Percentiles rank a stretch among this genome's conserved stretches.
phyloP scores from a whole-genome alignment of 2,329 filamentous ascomycete species.

The Fusarium veterinarium region DNA sequence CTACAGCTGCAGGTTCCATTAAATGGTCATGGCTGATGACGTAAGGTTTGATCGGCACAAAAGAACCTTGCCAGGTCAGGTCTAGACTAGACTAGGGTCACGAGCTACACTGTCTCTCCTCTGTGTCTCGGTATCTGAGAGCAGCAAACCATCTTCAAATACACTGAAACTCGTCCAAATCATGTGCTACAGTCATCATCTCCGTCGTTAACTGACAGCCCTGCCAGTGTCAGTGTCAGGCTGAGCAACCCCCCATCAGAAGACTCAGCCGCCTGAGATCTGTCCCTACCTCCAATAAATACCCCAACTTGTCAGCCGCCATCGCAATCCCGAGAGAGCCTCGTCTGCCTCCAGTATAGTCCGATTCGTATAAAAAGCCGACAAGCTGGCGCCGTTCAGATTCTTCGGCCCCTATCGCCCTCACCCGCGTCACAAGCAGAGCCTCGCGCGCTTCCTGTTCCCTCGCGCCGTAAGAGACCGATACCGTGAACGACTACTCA shows the following conservation, averaged over 20 bases:
- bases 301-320: constrained; percentile 23
- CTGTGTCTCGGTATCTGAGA: constrained; percentile 24
- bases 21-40: constrained; percentile 35
- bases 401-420: constrained; percentile 52
- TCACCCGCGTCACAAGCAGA: constrained; percentile 57
- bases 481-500: constrained; percentile 73
- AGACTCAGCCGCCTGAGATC: constrained; percentile 47
- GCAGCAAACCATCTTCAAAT: constrained; percentile 10
- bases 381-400: constrained; percentile 59
- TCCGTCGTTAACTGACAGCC: constrained; percentile 26
- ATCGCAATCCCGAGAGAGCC: constrained; percentile 19
- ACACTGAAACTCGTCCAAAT: constrained; percentile 32
- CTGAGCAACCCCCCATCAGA: constrained; percentile 44
- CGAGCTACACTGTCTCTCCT: constrained; percentile 29
- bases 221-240: constrained; percentile 39
- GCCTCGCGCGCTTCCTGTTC: constrained; percentile 74
- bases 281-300: neutral
- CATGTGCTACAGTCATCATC: constrained; percentile 42
- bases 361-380: constrained; percentile 4
- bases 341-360: constrained; percentile 24
- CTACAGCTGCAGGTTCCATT: neutral
- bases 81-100: constrained; percentile 29
- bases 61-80: neutral
- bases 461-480: constrained; percentile 70
- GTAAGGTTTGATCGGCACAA: constrained; percentile 37